A percentile compares a stretch with the other conserved stretches of the same genome.
phyloP scores from a whole-genome alignment of 2,329 filamentous ascomycete species.

The Calonectria multiphialidica region DNA sequence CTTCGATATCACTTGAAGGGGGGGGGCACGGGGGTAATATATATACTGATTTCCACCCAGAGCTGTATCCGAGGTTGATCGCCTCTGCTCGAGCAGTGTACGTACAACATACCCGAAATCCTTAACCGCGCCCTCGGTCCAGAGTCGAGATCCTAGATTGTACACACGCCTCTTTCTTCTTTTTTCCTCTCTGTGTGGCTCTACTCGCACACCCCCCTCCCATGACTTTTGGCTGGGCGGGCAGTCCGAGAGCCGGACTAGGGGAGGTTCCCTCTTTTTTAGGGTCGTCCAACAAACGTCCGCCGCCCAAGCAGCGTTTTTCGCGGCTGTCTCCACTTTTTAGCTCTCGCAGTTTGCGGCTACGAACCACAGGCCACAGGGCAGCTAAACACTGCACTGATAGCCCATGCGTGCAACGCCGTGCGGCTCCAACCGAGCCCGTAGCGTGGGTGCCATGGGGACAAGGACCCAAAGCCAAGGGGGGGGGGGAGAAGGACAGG shows the following conservation, averaged over 20 bases:
- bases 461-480: too few species aligned
- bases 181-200: background rate
- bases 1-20: background rate
- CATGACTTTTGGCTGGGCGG: background rate
- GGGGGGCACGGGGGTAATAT: background rate
- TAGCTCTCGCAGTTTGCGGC: conserved; percentile 15
- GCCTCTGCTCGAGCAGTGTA: background rate
- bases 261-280: background rate
- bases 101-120: conserved; percentile 4
- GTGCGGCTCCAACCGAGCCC: conserved; percentile 36
- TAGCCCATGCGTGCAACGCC: background rate
- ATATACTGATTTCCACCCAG: conserved; percentile 18
- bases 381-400: background rate
- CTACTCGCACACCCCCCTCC: background rate
- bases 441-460: background rate
- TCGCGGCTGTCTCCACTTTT: background rate
- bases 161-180: background rate
- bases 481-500: too few species aligned
- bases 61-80: conserved; percentile 11
- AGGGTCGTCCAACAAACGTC: background rate
- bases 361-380: conserved; percentile 28
- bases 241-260: conserved; percentile 18
- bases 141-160: conserved; percentile 14
- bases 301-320: background rate
- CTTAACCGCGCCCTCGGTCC: conserved; percentile 13